phyloP scores from a whole-genome alignment of 148 eudicot genomes.

The Rhododendron mucronatum region DNA sequence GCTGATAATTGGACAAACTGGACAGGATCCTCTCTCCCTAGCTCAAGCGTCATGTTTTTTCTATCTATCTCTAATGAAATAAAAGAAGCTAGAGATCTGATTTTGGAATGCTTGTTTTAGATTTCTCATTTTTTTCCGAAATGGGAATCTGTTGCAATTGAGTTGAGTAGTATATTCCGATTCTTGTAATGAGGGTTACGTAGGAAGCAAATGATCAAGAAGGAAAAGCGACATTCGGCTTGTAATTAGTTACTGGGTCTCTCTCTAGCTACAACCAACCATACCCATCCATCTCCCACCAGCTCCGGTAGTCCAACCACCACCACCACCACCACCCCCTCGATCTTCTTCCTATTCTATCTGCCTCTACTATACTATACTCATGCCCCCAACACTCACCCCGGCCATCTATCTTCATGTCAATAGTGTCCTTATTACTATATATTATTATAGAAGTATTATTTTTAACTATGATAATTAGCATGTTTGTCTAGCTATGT shows the following conservation, averaged over 20 bases:
- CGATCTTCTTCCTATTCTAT: not conserved
- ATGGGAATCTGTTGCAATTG: not conserved
- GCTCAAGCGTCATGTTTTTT: too few relatives aligned
- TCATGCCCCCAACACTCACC: too few relatives aligned
- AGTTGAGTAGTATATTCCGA: too few relatives aligned
- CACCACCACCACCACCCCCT: not conserved
- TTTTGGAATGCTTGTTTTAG: not conserved
- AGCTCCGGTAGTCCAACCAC: slow-evolving; percentile 19
- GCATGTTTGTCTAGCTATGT: too few relatives aligned
- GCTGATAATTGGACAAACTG: too few relatives aligned
- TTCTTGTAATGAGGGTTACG: slow-evolving; percentile 16
- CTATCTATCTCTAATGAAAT: not conserved
- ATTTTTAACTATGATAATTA: too few relatives aligned
- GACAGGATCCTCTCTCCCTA: too few relatives aligned
- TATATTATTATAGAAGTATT: too few relatives aligned
- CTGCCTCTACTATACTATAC: not conserved
- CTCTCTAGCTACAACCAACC: slow-evolving; percentile 20
- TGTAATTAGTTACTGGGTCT: slow-evolving; percentile 50
- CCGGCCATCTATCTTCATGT: too few relatives aligned
- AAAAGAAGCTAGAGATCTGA: not conserved
- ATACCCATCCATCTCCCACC: not conserved
- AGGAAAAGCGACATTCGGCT: slow-evolving; percentile 47
- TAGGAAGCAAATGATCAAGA: slow-evolving; percentile 19
- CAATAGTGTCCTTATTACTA: too few relatives aligned
- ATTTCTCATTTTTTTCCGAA: not conserved